phyloP scores from a whole-genome alignment of 306 rosid genomes.

The Vigna mungo region DNA sequence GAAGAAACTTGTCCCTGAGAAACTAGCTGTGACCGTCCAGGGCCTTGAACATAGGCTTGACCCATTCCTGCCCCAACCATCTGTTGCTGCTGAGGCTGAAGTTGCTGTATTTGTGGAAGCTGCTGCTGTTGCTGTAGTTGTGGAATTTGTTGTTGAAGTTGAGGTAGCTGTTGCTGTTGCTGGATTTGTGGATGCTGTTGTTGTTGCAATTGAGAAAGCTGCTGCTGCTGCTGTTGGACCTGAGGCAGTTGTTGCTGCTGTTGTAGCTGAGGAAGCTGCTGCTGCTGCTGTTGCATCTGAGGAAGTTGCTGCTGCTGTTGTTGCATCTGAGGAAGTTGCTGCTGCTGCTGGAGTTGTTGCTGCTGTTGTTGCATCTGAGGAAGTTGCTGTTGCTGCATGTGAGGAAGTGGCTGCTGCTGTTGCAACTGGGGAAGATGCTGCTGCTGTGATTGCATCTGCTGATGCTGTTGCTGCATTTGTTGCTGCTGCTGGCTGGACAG shows the following conservation, averaged over 20 bases:
- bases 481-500: constrained; percentile 80
- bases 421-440: constrained; percentile 61
- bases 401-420: constrained; percentile 50
- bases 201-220: constrained; percentile 47
- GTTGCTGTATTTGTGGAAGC: constrained; percentile 64
- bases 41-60: constrained; percentile 84
- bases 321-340: constrained; percentile 48
- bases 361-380: constrained; percentile 48
- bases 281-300: constrained; percentile 34
- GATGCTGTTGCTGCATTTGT: constrained; percentile 61
- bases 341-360: constrained; percentile 46
- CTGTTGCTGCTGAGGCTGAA: constrained; percentile 80
- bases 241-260: constrained; percentile 47
- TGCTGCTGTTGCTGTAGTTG: constrained; percentile 61
- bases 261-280: constrained; percentile 1
- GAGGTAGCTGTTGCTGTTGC: constrained; percentile 57
- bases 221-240: constrained; percentile 50
- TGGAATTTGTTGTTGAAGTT: constrained; percentile 52
- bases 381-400: constrained; percentile 53
- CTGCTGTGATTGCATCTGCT: constrained; percentile 56
- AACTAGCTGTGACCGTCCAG: constrained; percentile 79
- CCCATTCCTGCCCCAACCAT: constrained; percentile 83
- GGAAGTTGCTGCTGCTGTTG: constrained; percentile 43
- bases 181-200: constrained; percentile 45
- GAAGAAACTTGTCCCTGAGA: constrained; percentile 84